These are phyloP conservation scores for Tausonia pullulans DNA, from an alignment of 1,284 basidiomycete genomes.

Conservation along the genomic window DNA sequence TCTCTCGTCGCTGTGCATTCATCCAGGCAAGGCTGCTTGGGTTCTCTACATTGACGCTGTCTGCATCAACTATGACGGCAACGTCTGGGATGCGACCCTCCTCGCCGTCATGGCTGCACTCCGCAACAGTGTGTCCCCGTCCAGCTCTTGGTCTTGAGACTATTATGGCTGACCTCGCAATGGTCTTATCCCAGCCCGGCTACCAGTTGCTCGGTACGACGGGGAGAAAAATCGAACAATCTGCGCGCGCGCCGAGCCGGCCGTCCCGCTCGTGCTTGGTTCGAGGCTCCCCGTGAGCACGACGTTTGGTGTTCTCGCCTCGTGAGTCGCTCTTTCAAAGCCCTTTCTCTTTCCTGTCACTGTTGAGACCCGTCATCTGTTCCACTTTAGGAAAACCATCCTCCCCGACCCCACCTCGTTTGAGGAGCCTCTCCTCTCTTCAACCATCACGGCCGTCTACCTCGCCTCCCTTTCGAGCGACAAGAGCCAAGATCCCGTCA, in stretches of 20 bases:
- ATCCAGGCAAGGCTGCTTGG: conserved; percentile 71
- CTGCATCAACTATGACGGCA: conserved; percentile 95
- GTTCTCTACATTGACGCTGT: conserved; percentile 84
- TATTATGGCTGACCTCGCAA: background rate
- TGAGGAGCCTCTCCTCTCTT: conserved; percentile 72
- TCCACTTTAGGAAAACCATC: conserved; percentile 45
- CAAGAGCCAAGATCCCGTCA: background rate
- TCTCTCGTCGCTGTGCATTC: conserved; percentile 61
- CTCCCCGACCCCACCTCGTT: conserved; percentile 78
- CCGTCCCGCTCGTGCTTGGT: conserved; percentile 41
- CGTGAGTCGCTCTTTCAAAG: conserved; percentile 39
- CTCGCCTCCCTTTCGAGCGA: background rate
- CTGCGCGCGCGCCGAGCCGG: conserved; percentile 48
- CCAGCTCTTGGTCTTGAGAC: background rate
- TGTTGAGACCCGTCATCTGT: background rate
- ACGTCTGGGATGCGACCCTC: conserved; percentile 80
- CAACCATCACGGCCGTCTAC: conserved; percentile 47
- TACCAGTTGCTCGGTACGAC: conserved; percentile 64
- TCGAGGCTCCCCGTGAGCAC: conserved; percentile 47
- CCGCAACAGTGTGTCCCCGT: conserved; percentile 55
- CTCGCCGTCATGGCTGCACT: conserved; percentile 79
- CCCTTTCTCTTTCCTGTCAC: conserved; percentile 1
- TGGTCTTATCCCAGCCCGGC: conserved; percentile 42
- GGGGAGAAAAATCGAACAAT: conserved; percentile 53
- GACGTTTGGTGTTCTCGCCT: conserved; percentile 73